A percentile compares a stretch with the other conserved stretches of the same genome.
Evolutionary conservation across 345 rosid species (phyloP).

Genomic region (Pistacia atlantica): DNA sequence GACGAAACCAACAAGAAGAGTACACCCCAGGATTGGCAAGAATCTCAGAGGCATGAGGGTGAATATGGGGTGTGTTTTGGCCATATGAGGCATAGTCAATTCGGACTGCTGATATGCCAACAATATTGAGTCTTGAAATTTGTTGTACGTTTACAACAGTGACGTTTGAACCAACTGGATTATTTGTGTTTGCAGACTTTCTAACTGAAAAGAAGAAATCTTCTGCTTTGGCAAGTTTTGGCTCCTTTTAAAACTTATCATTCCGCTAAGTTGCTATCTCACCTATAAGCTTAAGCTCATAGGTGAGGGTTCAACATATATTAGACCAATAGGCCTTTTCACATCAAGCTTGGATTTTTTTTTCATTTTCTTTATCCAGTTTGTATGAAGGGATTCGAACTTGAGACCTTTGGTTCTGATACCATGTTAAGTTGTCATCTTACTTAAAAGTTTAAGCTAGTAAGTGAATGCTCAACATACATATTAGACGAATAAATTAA

Average conservation of each 20-base stretch:
- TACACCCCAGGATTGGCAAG: conserved; percentile 37
- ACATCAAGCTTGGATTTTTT: too few relatives aligned
- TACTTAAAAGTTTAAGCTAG: too few relatives aligned
- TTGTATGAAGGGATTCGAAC: too few relatives aligned
- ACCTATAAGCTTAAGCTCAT: too few relatives aligned
- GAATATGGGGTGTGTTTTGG: conserved; percentile 46
- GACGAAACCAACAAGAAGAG: conserved; percentile 42
- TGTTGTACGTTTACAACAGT: conserved; percentile 28
- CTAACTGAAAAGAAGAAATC: conserved; percentile 32
- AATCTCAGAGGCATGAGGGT: conserved; percentile 42
- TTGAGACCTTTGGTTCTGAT: too few relatives aligned
- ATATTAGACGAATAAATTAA: not conserved
- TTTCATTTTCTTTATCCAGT: too few relatives aligned
- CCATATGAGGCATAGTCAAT: conserved; percentile 27
- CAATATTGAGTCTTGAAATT: conserved; percentile 38
- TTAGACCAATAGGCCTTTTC: too few relatives aligned
- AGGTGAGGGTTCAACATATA: too few relatives aligned
- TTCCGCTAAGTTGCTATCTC: not conserved
- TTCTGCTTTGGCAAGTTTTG: conserved; percentile 11
- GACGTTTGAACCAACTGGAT: conserved; percentile 15
- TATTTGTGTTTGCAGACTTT: conserved; percentile 25
- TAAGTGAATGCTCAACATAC: too few relatives aligned
- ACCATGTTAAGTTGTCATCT: too few relatives aligned
- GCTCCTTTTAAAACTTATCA: conserved; percentile 26
- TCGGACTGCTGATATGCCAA: conserved; percentile 36